Evolutionary conservation across 2,329 filamentous ascomycete species (phyloP), one percentile per base, ranked within the genome.

Genomic region (Arthrinium puccinioides): DNA sequence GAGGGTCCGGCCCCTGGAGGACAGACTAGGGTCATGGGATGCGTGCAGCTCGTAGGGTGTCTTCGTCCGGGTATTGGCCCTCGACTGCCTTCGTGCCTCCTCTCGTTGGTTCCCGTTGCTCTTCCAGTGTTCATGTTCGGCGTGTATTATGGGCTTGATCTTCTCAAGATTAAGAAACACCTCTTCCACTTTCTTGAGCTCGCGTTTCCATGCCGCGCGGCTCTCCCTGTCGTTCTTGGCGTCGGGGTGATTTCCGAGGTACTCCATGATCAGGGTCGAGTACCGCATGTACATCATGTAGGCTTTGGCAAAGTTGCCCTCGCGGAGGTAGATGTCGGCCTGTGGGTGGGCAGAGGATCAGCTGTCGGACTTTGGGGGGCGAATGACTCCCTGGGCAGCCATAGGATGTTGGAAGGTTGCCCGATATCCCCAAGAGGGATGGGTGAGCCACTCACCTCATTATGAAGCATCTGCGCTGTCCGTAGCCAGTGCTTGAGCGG

Each of bases 211-310:
- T 2, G 79, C 72, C 37, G 71, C 76, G 31, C 76, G 76, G 8
- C 78, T 80, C 24, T 82, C 76, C 9, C 76, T 71, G 7, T 36
- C 33, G 13, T 78, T 72, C 48, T 76, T 82, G 31, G 77, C 77
- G 39, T 92, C 79, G 2, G 90, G 88, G 50, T 97, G 92, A 2
- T 67, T 72, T 1, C 76, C 72, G 8, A 98, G 69, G 37, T 83
- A 74, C 6, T 87, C 76, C 20, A 95, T 67, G 18, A 95, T 76
- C n/a, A 98, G 78, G 37, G 82, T 74, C 9, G 87, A 87, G 62
- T 94, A 88, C 49, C 92, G 81, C 56, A 92, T 87, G n/a, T 94
- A 76, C 41, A 97, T 79, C 38, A 96, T 74, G 59, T 94, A 98
- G 5, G 90, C 86, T 54, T 92, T 84, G 50, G 88, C 79, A 46